These are phyloP conservation scores for Colletotrichum filicis DNA, from an alignment of 2,329 filamentous ascomycete species.

Conservation along the genomic window DNA sequence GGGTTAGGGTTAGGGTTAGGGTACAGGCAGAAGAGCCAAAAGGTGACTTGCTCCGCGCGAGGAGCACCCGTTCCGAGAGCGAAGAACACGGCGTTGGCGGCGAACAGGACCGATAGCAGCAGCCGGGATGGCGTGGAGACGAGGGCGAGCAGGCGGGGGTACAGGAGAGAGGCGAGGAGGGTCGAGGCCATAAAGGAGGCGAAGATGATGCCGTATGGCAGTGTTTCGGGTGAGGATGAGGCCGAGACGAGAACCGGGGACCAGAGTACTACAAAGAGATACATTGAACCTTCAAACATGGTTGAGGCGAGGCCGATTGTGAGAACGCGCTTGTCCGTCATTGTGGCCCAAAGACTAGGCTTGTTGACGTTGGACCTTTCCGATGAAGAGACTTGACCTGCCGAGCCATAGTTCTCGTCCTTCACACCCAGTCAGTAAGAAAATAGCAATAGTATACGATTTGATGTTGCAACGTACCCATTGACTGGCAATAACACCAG, in stretches of 20 bases:
- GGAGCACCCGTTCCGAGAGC: slow-evolving; percentile 43
- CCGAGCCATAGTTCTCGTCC: slow-evolving; percentile 61
- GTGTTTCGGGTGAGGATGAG: slow-evolving; percentile 37
- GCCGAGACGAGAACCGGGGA: slow-evolving; percentile 59
- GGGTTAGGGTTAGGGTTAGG: too few species aligned
- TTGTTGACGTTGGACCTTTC: slow-evolving; percentile 24
- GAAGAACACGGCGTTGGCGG: slow-evolving; percentile 49
- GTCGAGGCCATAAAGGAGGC: slow-evolving; percentile 69
- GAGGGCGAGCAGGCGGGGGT: slow-evolving; percentile 41
- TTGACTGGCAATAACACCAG: slow-evolving; percentile 53
- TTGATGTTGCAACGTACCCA: slow-evolving; percentile 53
- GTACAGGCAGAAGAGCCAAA: slow-evolving; percentile 67
- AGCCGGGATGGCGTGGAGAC: slow-evolving; percentile 37
- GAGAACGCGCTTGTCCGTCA: slow-evolving; percentile 58
- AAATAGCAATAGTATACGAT: not conserved
- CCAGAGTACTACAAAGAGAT: slow-evolving; percentile 71
- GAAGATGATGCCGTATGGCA: slow-evolving; percentile 64
- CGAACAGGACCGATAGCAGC: slow-evolving; percentile 51
- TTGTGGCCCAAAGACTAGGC: slow-evolving; percentile 37
- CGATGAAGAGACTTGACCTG: slow-evolving; percentile 31
- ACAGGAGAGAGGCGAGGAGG: slow-evolving; percentile 67
- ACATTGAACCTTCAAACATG: slow-evolving; percentile 69
- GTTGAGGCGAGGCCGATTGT: slow-evolving; percentile 62
- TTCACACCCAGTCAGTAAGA: slow-evolving; percentile 36
- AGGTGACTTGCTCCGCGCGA: slow-evolving; percentile 52